Conservation (phyloP, 2,329 filamentous ascomycete species). For the Raffaelea ambrosiae region DNA sequence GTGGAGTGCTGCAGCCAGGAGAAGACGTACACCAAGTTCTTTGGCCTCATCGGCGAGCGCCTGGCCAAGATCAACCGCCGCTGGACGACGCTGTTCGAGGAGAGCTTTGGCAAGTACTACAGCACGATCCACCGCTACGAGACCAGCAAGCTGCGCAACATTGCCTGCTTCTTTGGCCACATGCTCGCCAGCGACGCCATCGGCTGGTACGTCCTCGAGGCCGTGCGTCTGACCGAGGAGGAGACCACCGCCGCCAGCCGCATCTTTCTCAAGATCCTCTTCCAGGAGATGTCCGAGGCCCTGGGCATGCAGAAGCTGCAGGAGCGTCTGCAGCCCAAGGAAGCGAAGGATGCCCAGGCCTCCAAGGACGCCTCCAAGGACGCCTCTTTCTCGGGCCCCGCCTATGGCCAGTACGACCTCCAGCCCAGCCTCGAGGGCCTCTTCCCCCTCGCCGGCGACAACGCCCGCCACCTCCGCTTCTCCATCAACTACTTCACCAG, state of each 20-base stretch:
- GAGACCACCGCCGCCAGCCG: constrained; percentile 93
- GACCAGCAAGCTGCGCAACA: constrained; percentile 89
- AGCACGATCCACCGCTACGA: constrained; percentile 96
- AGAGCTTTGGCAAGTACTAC: constrained; percentile 87
- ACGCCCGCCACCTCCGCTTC: constrained; percentile 84
- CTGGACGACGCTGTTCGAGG: constrained; percentile 89
- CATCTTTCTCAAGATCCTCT: constrained; percentile 97
- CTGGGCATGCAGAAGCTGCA: constrained; percentile 76
- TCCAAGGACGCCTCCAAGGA: neutral
- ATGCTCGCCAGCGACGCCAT: constrained; percentile 81
- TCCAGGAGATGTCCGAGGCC: constrained; percentile 83
- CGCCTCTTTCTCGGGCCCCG: too few species aligned
- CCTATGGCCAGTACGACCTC: constrained; percentile 41
- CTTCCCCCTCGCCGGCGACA: constrained; percentile 67
- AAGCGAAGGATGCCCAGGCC: constrained; percentile 50
- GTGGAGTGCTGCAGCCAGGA: constrained; percentile 96
- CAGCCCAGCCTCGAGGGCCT: constrained; percentile 73
- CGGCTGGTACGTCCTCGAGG: constrained; percentile 81
- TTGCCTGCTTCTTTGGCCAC: constrained; percentile 91
- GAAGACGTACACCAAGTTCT: constrained; percentile 96
- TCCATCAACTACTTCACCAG: constrained; percentile 99
- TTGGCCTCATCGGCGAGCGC: constrained; percentile 85
- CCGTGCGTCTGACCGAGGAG: constrained; percentile 87
- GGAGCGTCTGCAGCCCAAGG: constrained; percentile 49
- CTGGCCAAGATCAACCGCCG: constrained; percentile 94